Evolutionary conservation across 2,329 filamentous ascomycete genomes (phyloP).

Genomic region (Pestalotiopsis sp.): DNA sequence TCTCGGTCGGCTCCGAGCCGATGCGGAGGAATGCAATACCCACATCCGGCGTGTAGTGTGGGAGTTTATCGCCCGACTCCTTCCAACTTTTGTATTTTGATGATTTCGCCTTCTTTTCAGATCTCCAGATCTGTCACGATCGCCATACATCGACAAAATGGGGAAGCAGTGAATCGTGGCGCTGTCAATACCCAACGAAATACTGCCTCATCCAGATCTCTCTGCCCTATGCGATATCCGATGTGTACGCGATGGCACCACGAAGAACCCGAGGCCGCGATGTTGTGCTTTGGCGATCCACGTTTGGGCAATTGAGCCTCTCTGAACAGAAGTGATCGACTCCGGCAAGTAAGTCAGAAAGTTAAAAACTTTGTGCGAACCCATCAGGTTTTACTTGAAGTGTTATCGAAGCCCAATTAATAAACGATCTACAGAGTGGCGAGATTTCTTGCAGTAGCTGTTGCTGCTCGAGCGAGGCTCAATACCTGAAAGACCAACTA

Average conservation of each 20-base stretch:
- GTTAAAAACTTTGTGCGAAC: not conserved
- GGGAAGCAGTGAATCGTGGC: not conserved
- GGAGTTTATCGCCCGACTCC: not conserved
- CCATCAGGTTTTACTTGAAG: not conserved
- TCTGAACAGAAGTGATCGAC: not conserved
- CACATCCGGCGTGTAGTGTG: no score
- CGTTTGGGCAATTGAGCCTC: not conserved
- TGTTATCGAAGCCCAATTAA: not conserved
- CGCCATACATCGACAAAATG: not conserved
- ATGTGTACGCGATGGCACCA: not conserved
- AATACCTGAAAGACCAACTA: not conserved
- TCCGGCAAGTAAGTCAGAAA: not conserved
- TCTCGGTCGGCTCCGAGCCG: not conserved
- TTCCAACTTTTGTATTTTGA: not conserved
- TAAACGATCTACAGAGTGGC: not conserved
- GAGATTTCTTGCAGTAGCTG: not conserved
- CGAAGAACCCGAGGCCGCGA: not conserved
- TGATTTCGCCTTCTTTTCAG: not conserved
- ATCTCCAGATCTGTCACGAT: not conserved
- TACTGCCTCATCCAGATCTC: not conserved
- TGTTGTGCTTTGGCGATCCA: not conserved
- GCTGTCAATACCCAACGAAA: not conserved
- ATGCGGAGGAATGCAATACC: no score
- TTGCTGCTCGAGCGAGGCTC: not conserved
- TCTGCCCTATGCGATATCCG: not conserved